Evolutionary conservation across 352 stramenopile species (phyloP).

Genomic region (Pythium biforme): DNA sequence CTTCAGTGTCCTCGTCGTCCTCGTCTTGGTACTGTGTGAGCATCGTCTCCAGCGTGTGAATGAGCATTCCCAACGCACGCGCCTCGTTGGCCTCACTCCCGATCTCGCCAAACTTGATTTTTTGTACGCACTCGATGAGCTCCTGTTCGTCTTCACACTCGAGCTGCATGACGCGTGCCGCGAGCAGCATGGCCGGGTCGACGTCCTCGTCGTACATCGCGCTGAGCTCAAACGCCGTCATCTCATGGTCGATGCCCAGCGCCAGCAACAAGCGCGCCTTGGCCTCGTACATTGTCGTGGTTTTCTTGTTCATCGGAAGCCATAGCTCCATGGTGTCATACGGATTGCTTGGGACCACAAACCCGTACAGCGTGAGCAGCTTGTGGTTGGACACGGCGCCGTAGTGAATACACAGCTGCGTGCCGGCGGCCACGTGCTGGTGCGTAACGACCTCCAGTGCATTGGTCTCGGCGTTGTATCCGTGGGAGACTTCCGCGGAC

Average conservation of each 20-base stretch:
- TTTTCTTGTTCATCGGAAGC: conserved; percentile 58
- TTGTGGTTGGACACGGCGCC: conserved; percentile 82
- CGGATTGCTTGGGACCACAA: conserved; percentile 64
- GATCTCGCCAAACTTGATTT: conserved; percentile 55
- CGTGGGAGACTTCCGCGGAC: conserved; percentile 70
- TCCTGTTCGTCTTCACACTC: conserved; percentile 44
- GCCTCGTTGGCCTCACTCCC: conserved; percentile 55
- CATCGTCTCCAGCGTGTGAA: conserved; percentile 64
- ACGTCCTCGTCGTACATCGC: conserved; percentile 36
- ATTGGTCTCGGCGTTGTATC: conserved; percentile 48
- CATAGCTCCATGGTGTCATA: conserved; percentile 76
- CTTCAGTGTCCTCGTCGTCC: conserved; percentile 39
- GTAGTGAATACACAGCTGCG: conserved; percentile 83
- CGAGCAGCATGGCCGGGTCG: conserved; percentile 67
- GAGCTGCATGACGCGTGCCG: conserved; percentile 64
- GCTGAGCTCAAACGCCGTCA: conserved; percentile 64
- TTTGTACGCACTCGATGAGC: conserved; percentile 35
- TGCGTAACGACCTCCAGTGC: conserved; percentile 68
- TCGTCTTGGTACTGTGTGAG: conserved; percentile 37
- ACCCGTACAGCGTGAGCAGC: conserved; percentile 76
- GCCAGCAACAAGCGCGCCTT: conserved; percentile 45
- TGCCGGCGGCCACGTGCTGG: conserved; percentile 67
- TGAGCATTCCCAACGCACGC: conserved; percentile 45
- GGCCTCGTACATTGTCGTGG: conserved; percentile 40
- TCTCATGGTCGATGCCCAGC: conserved; percentile 60